Evolutionary conservation across 2,329 filamentous ascomycete genomes (phyloP).

Genomic region (Exophiala viscosa): DNA sequence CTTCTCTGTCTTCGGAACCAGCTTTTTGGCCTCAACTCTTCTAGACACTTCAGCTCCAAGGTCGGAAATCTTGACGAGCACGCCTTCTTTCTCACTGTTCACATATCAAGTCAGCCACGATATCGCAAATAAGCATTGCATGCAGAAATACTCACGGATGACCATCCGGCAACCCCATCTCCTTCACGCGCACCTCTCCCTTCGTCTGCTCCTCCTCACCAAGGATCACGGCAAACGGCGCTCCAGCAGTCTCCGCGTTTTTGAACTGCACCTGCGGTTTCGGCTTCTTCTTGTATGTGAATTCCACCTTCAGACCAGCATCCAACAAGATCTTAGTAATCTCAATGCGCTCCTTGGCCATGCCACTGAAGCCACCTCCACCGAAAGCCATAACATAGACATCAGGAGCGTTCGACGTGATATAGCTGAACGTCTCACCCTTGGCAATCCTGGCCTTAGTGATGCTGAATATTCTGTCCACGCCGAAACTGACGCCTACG

Average conservation of each 20-base stretch:
- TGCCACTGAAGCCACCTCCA: constrained; percentile 75
- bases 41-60: constrained; percentile 13
- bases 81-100: constrained; percentile 71
- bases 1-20: constrained; percentile 7
- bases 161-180: constrained; percentile 71
- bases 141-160: constrained; percentile 53
- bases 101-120: constrained; percentile 1
- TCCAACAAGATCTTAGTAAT: constrained; percentile 76
- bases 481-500: constrained; percentile 87
- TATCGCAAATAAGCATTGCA: neutral
- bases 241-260: constrained; percentile 71
- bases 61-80: constrained; percentile 60
- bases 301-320: constrained; percentile 87
- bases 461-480: constrained; percentile 93
- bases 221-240: constrained; percentile 83
- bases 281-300: constrained; percentile 73
- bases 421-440: constrained; percentile 50
- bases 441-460: constrained; percentile 71
- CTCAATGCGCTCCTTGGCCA: constrained; percentile 78
- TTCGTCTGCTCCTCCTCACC: constrained; percentile 83
- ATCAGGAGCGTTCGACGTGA: constrained; percentile 55
- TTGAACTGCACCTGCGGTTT: constrained; percentile 89
- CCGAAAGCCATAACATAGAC: constrained; percentile 95
- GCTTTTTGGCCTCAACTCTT: constrained; percentile 8
- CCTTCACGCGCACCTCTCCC: constrained; percentile 85